Conservation (phyloP, 2,329 filamentous ascomycete genomes). For the Cercospora canescens region DNA sequence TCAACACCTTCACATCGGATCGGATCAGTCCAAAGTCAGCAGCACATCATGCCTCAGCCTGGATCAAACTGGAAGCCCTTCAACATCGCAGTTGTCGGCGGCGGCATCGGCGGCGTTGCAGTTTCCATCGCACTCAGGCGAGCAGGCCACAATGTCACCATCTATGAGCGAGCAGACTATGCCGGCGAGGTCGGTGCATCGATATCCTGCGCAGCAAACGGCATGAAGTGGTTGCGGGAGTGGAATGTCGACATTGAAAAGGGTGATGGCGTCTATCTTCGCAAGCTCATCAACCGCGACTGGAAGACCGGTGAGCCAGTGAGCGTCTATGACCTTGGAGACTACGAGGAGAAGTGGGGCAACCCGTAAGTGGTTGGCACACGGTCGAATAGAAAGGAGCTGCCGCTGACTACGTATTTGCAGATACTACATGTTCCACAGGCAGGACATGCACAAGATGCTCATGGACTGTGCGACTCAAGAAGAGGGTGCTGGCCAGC, state of each 20-base stretch:
- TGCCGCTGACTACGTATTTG: neutral
- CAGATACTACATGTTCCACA: slow-evolving; percentile 67
- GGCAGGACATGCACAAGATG: slow-evolving; percentile 69
- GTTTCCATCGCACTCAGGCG: slow-evolving; percentile 54
- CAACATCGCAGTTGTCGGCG: slow-evolving; percentile 47
- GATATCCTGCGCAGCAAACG: slow-evolving; percentile 68
- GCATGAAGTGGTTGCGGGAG: slow-evolving; percentile 67
- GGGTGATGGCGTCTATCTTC: slow-evolving; percentile 65
- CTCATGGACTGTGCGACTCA: slow-evolving; percentile 60
- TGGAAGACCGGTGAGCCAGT: slow-evolving; percentile 69
- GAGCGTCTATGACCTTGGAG: slow-evolving; percentile 63
- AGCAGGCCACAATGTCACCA: slow-evolving; percentile 57
- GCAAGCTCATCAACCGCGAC: slow-evolving; percentile 67
- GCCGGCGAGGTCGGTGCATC: slow-evolving; percentile 68
- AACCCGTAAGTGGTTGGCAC: slow-evolving; percentile 44
- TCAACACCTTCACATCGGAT: neutral
- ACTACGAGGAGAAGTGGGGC: slow-evolving; percentile 67
- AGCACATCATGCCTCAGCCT: slow-evolving; percentile 16
- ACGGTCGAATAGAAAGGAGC: neutral
- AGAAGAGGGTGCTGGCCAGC: slow-evolving; percentile 52
- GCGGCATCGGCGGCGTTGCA: slow-evolving; percentile 56
- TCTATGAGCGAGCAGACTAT: slow-evolving; percentile 66
- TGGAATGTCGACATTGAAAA: slow-evolving; percentile 66
- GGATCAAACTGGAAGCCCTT: slow-evolving; percentile 28
- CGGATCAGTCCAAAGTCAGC: neutral